A percentile compares a stretch with the other conserved stretches of the same genome.
phyloP scores from a whole-genome alignment of 129 eudicot genomes.

The Flaveria trinervia region DNA sequence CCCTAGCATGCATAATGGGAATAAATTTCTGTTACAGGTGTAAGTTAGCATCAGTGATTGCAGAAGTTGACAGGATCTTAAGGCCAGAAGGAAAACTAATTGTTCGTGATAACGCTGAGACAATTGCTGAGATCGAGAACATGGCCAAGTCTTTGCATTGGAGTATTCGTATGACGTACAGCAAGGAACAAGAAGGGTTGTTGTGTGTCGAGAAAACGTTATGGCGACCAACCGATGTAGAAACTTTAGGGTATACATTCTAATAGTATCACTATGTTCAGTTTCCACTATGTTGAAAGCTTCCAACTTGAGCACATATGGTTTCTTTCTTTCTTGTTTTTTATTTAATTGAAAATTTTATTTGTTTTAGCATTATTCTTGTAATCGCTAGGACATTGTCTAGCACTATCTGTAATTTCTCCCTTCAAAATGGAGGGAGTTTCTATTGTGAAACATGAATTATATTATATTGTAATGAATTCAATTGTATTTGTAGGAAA shows the following conservation, averaged over 20 bases:
- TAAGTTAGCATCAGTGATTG: slow-evolving; percentile 52
- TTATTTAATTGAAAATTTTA: neutral
- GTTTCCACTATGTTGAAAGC: neutral
- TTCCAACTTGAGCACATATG: slow-evolving; percentile 3
- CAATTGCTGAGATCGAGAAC: slow-evolving; percentile 45
- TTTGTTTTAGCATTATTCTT: slow-evolving; percentile 19
- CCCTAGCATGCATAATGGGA: neutral
- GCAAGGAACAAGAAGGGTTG: slow-evolving; percentile 48
- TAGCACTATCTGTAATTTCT: slow-evolving; percentile 14
- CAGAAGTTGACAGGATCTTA: slow-evolving; percentile 63
- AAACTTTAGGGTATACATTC: slow-evolving; percentile 41
- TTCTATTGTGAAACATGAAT: slow-evolving; percentile 19
- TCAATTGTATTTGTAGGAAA: neutral
- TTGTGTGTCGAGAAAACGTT: slow-evolving; percentile 51
- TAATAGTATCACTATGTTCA: neutral
- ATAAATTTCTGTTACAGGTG: slow-evolving; percentile 41
- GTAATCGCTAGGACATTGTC: slow-evolving; percentile 18
- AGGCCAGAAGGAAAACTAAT: slow-evolving; percentile 58
- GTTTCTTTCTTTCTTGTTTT: neutral
- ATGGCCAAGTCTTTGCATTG: slow-evolving; percentile 64
- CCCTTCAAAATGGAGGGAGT: slow-evolving; percentile 14
- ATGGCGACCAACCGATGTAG: slow-evolving; percentile 58
- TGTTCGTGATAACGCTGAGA: slow-evolving; percentile 56
- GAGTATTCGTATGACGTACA: slow-evolving; percentile 45
- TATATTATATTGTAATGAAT: slow-evolving; percentile 2